These are phyloP conservation scores for Aspergillus amoenus DNA, from an alignment of 2,329 filamentous ascomycete species.

Conservation along the genomic window DNA sequence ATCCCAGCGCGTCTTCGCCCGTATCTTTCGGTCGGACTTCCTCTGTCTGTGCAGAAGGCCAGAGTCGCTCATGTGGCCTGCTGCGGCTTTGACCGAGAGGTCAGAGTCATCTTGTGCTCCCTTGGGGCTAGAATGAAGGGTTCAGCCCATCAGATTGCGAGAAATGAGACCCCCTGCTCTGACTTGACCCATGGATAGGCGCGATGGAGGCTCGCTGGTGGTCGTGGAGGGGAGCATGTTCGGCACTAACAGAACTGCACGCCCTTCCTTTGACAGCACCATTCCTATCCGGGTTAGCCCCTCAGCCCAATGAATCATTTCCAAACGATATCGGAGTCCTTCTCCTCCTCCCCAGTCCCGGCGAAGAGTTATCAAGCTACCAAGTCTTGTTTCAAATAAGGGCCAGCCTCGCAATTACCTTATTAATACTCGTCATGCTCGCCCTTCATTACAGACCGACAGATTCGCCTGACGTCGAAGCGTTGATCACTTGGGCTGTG, in stretches of 20 bases:
- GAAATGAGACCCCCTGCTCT: background rate
- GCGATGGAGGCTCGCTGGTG: slow-evolving; percentile 4
- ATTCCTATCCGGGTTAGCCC: slow-evolving; percentile 21
- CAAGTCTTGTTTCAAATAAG: background rate
- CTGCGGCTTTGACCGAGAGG: background rate
- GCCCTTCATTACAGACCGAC: background rate
- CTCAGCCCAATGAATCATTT: slow-evolving; percentile 15
- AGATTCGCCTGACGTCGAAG: background rate
- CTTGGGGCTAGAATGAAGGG: background rate
- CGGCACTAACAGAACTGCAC: slow-evolving; percentile 18
- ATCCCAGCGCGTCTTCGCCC: too few relatives aligned
- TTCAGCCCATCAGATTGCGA: slow-evolving; percentile 5
- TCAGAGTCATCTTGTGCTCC: background rate
- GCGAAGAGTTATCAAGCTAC: background rate
- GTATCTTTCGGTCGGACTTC: background rate
- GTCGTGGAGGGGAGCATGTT: background rate
- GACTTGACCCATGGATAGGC: slow-evolving; percentile 6
- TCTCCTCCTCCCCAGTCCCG: background rate
- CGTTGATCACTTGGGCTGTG: background rate
- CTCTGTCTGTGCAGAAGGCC: background rate
- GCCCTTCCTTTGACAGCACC: slow-evolving; percentile 34
- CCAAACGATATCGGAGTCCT: slow-evolving; percentile 10
- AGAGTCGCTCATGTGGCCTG: background rate
- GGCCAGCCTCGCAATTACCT: background rate
- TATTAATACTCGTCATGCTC: slow-evolving; percentile 3